phyloP scores from a whole-genome alignment of 2,329 filamentous ascomycete species.

The Colletotrichum liaoningense region DNA sequence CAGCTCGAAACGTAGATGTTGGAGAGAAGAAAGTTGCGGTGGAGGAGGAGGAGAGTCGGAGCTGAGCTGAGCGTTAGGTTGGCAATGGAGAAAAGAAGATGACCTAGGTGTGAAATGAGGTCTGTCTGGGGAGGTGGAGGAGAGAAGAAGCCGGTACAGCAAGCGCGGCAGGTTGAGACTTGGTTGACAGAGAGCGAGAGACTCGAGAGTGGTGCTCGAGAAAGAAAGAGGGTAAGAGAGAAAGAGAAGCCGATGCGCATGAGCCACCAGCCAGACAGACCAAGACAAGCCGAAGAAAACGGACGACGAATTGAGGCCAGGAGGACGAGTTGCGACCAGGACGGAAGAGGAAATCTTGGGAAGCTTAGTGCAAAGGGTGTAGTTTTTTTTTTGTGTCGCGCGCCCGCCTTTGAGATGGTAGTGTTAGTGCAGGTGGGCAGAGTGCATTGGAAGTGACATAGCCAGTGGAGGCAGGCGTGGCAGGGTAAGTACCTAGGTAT shows the following conservation, averaged over 20 bases:
- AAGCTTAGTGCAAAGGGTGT: constrained; percentile 28
- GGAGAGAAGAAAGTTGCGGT: neutral
- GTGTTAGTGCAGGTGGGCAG: constrained; percentile 23
- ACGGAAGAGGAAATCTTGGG: constrained; percentile 30
- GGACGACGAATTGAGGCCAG: constrained; percentile 15
- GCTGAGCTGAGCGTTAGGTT: neutral
- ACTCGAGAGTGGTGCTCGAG: neutral
- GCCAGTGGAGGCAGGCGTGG: neutral
- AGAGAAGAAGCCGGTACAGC: neutral
- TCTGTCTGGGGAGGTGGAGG: neutral
- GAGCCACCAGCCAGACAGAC: constrained; percentile 25
- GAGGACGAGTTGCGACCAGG: constrained; percentile 29
- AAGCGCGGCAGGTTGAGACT: neutral
- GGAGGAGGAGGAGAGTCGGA: neutral
- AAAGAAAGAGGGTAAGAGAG: neutral
- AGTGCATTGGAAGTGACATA: constrained; percentile 11
- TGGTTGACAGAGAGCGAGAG: neutral
- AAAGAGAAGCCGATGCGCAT: constrained; percentile 24
- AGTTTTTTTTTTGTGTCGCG: constrained; percentile 13
- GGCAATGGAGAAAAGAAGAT: constrained; percentile 5
- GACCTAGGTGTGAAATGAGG: constrained; percentile 6
- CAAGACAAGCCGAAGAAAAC: constrained; percentile 31
- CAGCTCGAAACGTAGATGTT: neutral
- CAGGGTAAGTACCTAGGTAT: neutral
- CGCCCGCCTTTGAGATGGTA: constrained; percentile 28